These are phyloP conservation scores for Arthroderma uncinatum DNA, from an alignment of 2,329 filamentous ascomycete species.

Conservation along the genomic window DNA sequence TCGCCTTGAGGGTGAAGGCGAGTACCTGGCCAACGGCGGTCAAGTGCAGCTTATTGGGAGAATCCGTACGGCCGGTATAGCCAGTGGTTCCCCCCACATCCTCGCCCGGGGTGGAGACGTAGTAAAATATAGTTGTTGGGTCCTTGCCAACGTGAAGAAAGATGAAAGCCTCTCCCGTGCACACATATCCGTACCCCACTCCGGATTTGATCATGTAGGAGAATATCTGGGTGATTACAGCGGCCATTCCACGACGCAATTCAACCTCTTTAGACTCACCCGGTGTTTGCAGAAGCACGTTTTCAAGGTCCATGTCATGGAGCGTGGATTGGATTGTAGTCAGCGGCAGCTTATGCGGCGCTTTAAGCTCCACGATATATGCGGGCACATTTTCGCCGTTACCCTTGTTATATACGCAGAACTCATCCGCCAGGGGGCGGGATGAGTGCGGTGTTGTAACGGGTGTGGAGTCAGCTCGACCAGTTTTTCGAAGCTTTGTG, in stretches of 20 bases:
- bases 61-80: constrained; percentile 10
- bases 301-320: constrained; percentile 32
- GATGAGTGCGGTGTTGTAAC: constrained; percentile 8
- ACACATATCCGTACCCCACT: constrained; percentile 35
- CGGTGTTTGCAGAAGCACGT: constrained; percentile 26
- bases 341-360: constrained; percentile 38
- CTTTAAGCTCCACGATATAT: constrained; percentile 37
- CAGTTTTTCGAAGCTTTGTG: constrained; percentile 9
- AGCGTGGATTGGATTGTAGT: constrained; percentile 35
- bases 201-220: constrained; percentile 41
- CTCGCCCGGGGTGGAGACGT: constrained; percentile 22
- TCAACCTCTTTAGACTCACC: constrained; percentile 28
- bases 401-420: constrained; percentile 26
- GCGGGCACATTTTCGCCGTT: constrained; percentile 18
- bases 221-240: constrained; percentile 40
- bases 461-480: constrained; percentile 7
- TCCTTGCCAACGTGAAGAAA: constrained; percentile 33
- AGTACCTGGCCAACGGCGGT: constrained; percentile 25
- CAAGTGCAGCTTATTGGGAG: constrained; percentile 20
- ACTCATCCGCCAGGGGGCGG: constrained; percentile 24
- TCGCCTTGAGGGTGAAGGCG: constrained; percentile 23
- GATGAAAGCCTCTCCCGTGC: constrained; percentile 35
- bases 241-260: constrained; percentile 30
- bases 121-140: constrained; percentile 24
- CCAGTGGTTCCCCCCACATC: constrained; percentile 22